Percentiles rank a stretch among this genome's conserved stretches.
phyloP scores from a whole-genome alignment of 208 protist genomes.

The Hexamita inflata region DNA sequence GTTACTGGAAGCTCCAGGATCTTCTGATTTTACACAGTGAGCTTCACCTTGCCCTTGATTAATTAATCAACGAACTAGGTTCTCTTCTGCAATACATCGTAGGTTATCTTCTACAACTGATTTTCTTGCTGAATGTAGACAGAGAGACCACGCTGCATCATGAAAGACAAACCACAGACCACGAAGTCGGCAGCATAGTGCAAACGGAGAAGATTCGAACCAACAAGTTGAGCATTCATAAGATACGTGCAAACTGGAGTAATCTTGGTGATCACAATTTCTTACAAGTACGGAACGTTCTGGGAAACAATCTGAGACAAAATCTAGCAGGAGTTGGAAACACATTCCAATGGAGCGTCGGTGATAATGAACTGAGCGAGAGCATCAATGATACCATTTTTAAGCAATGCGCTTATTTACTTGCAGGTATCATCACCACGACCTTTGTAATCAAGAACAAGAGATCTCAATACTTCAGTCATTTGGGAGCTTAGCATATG shows the following conservation, averaged over 20 bases:
- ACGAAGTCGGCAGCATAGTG: neutral
- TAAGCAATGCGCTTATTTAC: neutral
- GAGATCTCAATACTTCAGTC: neutral
- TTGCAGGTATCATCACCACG: neutral
- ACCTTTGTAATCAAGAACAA: neutral
- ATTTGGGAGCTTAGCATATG: neutral
- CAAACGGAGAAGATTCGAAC: neutral
- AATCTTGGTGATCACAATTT: conserved; percentile 6
- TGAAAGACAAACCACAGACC: conserved; percentile 3
- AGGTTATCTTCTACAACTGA: too few species aligned
- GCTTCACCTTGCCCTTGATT: neutral
- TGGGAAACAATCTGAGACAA: conserved; percentile 11
- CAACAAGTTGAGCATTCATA: neutral
- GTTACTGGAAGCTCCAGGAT: neutral
- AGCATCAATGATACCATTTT: neutral
- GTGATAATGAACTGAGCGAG: neutral
- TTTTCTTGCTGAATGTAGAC: too few species aligned
- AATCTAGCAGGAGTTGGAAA: neutral
- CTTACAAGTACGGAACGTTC: conserved; percentile 5
- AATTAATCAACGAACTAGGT: too few species aligned
- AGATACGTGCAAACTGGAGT: neutral
- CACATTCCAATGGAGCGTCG: neutral
- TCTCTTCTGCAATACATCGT: too few species aligned
- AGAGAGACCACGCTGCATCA: too few species aligned
- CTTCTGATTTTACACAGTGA: neutral